Evolutionary conservation across 768 basidiomycete genomes (phyloP).

Genomic region (Tephrocybe rancida): DNA sequence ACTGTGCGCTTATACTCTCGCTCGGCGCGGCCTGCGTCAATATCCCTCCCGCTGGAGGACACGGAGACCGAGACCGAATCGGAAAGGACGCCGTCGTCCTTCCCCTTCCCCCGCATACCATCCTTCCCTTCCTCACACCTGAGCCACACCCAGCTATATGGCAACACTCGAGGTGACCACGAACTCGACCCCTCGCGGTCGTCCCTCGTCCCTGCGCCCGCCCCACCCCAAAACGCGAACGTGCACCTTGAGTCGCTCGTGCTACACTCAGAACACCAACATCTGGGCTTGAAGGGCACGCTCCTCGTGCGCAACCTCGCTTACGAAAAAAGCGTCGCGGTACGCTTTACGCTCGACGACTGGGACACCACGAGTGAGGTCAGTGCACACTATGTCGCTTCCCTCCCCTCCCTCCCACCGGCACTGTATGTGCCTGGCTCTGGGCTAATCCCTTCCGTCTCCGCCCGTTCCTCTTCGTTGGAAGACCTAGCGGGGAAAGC

Average conservation of each 20-base stretch:
- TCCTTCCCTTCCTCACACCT: slow-evolving; percentile 22
- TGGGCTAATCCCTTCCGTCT: no score
- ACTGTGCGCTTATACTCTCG: slow-evolving; percentile 65
- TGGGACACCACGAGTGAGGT: slow-evolving; percentile 96
- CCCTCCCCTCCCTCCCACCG: slow-evolving; percentile 37
- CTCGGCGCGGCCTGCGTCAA: slow-evolving; percentile 67
- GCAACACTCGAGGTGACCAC: no score
- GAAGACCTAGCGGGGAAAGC: not conserved
- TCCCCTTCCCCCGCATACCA: slow-evolving; percentile 25
- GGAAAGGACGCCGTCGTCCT: slow-evolving; percentile 1
- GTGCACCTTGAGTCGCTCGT: slow-evolving; percentile 32
- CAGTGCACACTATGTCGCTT: slow-evolving; percentile 46
- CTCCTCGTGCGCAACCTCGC: slow-evolving; percentile 84
- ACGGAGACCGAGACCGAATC: slow-evolving; percentile 47
- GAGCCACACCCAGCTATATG: no score
- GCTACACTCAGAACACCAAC: slow-evolving; percentile 17
- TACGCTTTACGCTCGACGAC: slow-evolving; percentile 90
- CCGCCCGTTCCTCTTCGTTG: not conserved
- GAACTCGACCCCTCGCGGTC: slow-evolving; percentile 22
- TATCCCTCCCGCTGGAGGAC: slow-evolving; percentile 40
- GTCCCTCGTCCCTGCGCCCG: slow-evolving; percentile 28
- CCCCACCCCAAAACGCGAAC: slow-evolving; percentile 25
- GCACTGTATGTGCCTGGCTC: slow-evolving; percentile 13
- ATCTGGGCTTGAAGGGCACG: slow-evolving; percentile 46
- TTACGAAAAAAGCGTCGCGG: slow-evolving; percentile 82